Evolutionary conservation across 495 filamentous ascomycete genomes (phyloP).

Genomic region (Saxophila tyrrhenica): DNA sequence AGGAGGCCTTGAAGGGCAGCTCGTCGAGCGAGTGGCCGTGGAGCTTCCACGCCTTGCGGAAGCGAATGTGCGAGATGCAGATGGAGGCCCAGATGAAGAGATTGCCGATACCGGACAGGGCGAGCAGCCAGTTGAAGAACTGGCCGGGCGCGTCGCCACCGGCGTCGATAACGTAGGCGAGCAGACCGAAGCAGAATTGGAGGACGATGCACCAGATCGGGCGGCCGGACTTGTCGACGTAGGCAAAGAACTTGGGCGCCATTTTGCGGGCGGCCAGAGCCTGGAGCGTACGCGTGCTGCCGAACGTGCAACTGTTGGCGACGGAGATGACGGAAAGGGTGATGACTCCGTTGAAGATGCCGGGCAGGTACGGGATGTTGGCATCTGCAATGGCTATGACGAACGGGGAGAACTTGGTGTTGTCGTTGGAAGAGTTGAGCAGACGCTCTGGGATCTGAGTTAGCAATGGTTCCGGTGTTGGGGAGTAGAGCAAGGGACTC

Average conservation of each 20-base stretch:
- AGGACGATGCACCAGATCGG: constrained; percentile 44
- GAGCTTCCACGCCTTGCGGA: constrained; percentile 51
- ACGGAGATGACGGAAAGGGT: constrained; percentile 32
- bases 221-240: constrained; percentile 31
- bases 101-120: constrained; percentile 53
- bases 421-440: constrained; percentile 28
- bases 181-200: constrained; percentile 29
- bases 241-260: constrained; percentile 28
- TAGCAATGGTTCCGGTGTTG: neutral
- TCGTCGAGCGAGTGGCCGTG: constrained; percentile 57
- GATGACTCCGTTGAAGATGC: constrained; percentile 34
- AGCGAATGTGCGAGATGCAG: constrained; percentile 62
- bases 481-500: neutral
- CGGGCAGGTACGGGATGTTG: constrained; percentile 29
- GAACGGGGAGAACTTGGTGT: constrained; percentile 27
- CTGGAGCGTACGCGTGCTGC: constrained; percentile 29
- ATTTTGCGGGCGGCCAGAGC: constrained; percentile 29
- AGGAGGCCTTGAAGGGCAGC: constrained; percentile 56
- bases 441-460: constrained; percentile 16
- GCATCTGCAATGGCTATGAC: constrained; percentile 31
- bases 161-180: constrained; percentile 22
- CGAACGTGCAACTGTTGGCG: constrained; percentile 31
- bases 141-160: neutral
- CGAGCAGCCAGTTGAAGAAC: constrained; percentile 53
- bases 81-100: constrained; percentile 65